Base-by-base conservation (phyloP, 345 rosid genomes). In the Eutrema japonicum region DNA sequence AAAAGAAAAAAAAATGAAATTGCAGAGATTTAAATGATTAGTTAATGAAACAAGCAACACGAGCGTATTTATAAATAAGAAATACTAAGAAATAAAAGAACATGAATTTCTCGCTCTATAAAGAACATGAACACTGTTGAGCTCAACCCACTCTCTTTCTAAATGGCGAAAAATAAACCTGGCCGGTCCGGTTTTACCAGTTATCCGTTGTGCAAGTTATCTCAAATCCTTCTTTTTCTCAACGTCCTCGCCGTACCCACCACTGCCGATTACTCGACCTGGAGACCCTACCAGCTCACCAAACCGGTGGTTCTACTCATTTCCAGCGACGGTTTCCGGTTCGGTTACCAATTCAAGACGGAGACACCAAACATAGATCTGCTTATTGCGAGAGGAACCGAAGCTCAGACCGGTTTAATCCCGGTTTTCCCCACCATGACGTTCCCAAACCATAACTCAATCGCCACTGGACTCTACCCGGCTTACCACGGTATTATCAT, bases 381-480 rank as follows among this genome's bases (percentile, higher is more conserved):
- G 16, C 69, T 93, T 78, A 86, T 90, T 43, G 63, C 80, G 3
- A 82, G 85, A 51, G 96, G 96, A 56, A 90, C 98, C 4, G 98
- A 90, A 73, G 96, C 98, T 4, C 84, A 87, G 54, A 78, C 72
- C 61, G 98, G 98, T 79, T 77, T 93, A 76, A 88, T 93, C 75
- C 92, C 96, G 32, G 98, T 93, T 49, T 93, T 88, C 71, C 96
- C 98, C 56, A 72, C 92, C 26, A 83, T 90, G 62, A 93, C 96
- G 51, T 93, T 93, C 78, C 96, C 96, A 41, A 89, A 90, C 75
- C 98, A 93, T 73, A 83, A 93, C 83, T 83, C 98, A 11, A 93
- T 93, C 49, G 96, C 83, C 12, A 90, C 96, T n/a, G 96, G 96
- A 30, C 91, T 93, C 63, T 93, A 93, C 71, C 98, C 98, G 22